These are phyloP conservation scores for Cicer judaicum DNA, from an alignment of 306 rosid genomes.

Conservation along the genomic window DNA sequence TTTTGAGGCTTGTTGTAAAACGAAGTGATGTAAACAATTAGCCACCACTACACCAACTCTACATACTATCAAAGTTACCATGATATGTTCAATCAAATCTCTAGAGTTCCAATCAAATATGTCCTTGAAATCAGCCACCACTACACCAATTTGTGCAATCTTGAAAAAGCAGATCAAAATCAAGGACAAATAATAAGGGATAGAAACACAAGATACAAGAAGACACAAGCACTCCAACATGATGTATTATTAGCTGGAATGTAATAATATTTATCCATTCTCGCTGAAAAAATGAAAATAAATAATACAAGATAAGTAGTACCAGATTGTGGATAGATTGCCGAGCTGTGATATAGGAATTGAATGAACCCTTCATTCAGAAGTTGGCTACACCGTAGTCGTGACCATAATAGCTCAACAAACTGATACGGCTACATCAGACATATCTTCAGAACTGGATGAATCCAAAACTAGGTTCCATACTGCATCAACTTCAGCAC, in stretches of 20 bases:
- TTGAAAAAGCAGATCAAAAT: conserved; percentile 27
- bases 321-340: conserved; percentile 10
- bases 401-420: conserved; percentile 46
- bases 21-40: background rate
- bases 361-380: conserved; percentile 25
- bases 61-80: conserved; percentile 20
- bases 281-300: no score
- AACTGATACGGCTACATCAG: conserved; percentile 54
- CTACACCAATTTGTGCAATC: conserved; percentile 20
- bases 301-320: conserved; percentile 14
- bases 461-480: conserved; percentile 41
- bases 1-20: conserved; percentile 9
- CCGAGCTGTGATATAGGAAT: background rate
- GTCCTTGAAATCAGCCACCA: background rate
- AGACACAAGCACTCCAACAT: background rate
- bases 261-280: background rate
- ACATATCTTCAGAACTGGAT: conserved; percentile 59
- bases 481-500: conserved; percentile 35
- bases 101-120: conserved; percentile 35
- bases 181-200: background rate
- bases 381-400: background rate
- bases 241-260: background rate
- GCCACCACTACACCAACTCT: no score
- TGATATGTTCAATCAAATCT: conserved; percentile 12
- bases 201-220: background rate